These are phyloP conservation scores for Collybiopsis confluens DNA, from an alignment of 768 basidiomycete species.

Conservation along the genomic window DNA sequence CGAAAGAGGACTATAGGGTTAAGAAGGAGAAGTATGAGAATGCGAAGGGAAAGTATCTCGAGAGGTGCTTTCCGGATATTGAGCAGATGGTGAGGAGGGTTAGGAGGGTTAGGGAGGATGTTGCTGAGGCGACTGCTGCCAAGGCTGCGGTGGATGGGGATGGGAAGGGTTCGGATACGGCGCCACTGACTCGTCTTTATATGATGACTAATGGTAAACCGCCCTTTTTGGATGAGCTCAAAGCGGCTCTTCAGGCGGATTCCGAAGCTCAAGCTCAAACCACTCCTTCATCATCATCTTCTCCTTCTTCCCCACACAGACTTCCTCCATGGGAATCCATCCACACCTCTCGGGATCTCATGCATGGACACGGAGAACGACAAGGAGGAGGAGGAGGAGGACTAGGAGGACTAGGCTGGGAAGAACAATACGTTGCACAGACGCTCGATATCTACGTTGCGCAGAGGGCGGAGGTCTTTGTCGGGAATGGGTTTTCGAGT, in stretches of 20 bases:
- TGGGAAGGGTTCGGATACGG: too few species aligned
- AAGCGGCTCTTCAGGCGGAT: slow-evolving; percentile 35
- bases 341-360: slow-evolving; percentile 50
- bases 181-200: slow-evolving; percentile 34
- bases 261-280: slow-evolving; percentile 20
- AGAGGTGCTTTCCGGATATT: slow-evolving; percentile 51
- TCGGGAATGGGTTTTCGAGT: slow-evolving; percentile 61
- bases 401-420: too few species aligned
- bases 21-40: slow-evolving; percentile 15
- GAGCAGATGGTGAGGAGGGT: slow-evolving; percentile 45
- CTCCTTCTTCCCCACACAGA: neutral
- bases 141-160: too few species aligned
- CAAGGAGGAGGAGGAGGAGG: too few species aligned
- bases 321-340: slow-evolving; percentile 43
- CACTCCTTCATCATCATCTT: slow-evolving; percentile 10
- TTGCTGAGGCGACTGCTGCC: slow-evolving; percentile 9
- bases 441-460: slow-evolving; percentile 68
- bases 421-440: slow-evolving; percentile 53
- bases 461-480: slow-evolving; percentile 56
- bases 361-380: too few species aligned
- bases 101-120: slow-evolving; percentile 22
- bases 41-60: slow-evolving; percentile 24
- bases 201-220: slow-evolving; percentile 61
- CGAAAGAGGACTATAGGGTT: slow-evolving; percentile 16
- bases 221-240: slow-evolving; percentile 46